These are phyloP conservation scores for Phytopythium kandeliae DNA, from an alignment of 352 stramenopile genomes.

Conservation along the genomic window DNA sequence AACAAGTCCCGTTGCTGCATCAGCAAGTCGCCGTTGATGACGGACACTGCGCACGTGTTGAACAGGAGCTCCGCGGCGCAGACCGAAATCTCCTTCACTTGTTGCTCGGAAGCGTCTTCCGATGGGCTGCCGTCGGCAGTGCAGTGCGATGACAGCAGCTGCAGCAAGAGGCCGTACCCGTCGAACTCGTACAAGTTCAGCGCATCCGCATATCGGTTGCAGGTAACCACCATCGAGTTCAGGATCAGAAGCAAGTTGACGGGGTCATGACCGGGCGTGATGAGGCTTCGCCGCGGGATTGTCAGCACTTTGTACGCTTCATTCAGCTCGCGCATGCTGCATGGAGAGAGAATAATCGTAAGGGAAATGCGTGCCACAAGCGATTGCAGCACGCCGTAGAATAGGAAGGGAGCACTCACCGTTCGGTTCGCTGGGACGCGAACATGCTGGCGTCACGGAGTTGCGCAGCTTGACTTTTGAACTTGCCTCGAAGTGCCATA, in stretches of 20 bases:
- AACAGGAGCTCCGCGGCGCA: conserved; percentile 61
- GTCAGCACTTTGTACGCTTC: conserved; percentile 70
- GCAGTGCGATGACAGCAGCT: conserved; percentile 53
- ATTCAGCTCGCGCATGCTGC: conserved; percentile 33
- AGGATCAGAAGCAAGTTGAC: conserved; percentile 66
- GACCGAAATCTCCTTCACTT: conserved; percentile 55
- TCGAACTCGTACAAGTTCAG: conserved; percentile 65
- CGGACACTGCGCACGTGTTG: conserved; percentile 57
- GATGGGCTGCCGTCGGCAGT: conserved; percentile 34
- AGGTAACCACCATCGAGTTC: conserved; percentile 58
- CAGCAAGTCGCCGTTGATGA: conserved; percentile 47
- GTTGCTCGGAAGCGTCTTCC: conserved; percentile 31
- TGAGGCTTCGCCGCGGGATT: conserved; percentile 52
- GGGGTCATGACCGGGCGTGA: conserved; percentile 66
- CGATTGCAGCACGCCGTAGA: background rate
- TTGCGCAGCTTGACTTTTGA: conserved; percentile 43
- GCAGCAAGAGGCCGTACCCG: conserved; percentile 54
- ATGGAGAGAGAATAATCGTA: conserved; percentile 6
- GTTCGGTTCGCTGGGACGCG: conserved; percentile 25
- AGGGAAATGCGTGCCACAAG: background rate
- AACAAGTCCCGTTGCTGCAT: conserved; percentile 38
- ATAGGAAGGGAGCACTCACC: conserved; percentile 18
- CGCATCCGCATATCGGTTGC: conserved; percentile 44
- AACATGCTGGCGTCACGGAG: conserved; percentile 24
- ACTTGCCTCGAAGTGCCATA: conserved; percentile 35